Base-by-base conservation (phyloP, 257 asterid genomes). In the Striga asiatica region DNA sequence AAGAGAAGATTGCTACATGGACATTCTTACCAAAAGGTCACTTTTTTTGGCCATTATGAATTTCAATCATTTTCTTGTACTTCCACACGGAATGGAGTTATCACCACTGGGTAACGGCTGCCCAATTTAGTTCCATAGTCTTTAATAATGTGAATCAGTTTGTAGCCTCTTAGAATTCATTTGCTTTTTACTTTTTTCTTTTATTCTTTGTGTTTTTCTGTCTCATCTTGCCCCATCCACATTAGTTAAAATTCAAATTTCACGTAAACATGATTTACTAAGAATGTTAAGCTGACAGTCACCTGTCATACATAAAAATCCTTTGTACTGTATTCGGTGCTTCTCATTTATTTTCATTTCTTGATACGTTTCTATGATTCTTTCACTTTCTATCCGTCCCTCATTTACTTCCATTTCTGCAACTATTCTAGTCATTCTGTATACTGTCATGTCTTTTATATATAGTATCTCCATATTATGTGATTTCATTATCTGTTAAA, bases 1-100 rank as follows among this genome's bases (percentile, higher is more conserved):
- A 92, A 79, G 98, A 92, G 46, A 92, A 92, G 83, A 92, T 92
- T 64, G 72, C 97, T 2, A 80, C 85, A 5, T 87, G 98, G 98
- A 76, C 97, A 53, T 92, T 92, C 69, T 78, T 92, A 64, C 98
- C 97, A 19, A 88, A 78, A 82, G 96, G 96, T 86, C 37, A 56
- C 54, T 11, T 32, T 2, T 54, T 34, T 38, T 6, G 17, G 42
- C 39, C 31, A 29, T 14, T 34, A 9, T 19, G 50, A 46, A 45
- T 13, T 60, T 41, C 48, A 10, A 37, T 21, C 31, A 20, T 21
- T 9, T 31, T 37, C 3, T 35, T 17, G 25, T 37, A 18, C 48
- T 48, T 50, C 62, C 66, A 52, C 56, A 8, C 46, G 50, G 7
- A 16, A 53, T 37, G 16, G 42, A 57, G 14, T 37, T 48, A 47